Percentiles rank a stretch among this genome's conserved stretches.
Evolutionary conservation across 2,329 filamentous ascomycete genomes (phyloP).

Genomic region (Ophidiomyces ophidiicola): DNA sequence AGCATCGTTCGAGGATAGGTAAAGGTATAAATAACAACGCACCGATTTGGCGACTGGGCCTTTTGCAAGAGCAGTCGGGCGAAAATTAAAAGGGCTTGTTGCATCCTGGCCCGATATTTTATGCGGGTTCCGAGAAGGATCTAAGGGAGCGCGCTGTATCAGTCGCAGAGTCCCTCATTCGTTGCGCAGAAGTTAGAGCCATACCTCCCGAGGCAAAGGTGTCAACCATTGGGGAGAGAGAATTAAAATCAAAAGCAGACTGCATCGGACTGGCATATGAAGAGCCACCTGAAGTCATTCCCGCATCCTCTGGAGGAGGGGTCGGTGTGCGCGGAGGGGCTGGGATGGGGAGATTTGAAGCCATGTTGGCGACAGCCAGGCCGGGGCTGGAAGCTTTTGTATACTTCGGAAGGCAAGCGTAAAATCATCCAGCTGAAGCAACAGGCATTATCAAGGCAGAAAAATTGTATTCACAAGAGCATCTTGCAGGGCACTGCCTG

Average conservation of each 20-base stretch:
- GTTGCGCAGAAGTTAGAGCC: neutral
- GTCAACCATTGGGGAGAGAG: conserved; percentile 38
- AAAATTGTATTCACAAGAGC: neutral
- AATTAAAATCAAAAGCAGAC: conserved; percentile 32
- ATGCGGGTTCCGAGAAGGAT: conserved; percentile 19
- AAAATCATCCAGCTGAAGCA: neutral
- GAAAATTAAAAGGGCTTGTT: conserved; percentile 78
- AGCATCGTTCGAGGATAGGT: conserved; percentile 16
- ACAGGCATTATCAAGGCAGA: conserved; percentile 1
- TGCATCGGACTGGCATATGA: conserved; percentile 21
- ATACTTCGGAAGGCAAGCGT: neutral
- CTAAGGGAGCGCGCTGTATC: conserved; percentile 11
- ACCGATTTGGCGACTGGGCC: conserved; percentile 63
- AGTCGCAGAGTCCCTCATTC: neutral
- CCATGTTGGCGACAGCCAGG: conserved; percentile 35
- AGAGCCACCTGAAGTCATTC: conserved; percentile 17
- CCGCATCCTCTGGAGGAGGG: conserved; percentile 42
- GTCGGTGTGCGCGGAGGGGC: conserved; percentile 52
- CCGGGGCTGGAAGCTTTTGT: neutral
- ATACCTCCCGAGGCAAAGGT: conserved; percentile 22
- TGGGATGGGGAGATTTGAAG: conserved; percentile 46
- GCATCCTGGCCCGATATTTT: conserved; percentile 25
- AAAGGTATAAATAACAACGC: conserved; percentile 24
- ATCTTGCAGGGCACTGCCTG: neutral
- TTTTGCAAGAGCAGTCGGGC: conserved; percentile 66